Percentiles rank a stretch among this genome's conserved stretches.
phyloP scores from a whole-genome alignment of 305 asterid species.

The Fraxinus greggii region DNA sequence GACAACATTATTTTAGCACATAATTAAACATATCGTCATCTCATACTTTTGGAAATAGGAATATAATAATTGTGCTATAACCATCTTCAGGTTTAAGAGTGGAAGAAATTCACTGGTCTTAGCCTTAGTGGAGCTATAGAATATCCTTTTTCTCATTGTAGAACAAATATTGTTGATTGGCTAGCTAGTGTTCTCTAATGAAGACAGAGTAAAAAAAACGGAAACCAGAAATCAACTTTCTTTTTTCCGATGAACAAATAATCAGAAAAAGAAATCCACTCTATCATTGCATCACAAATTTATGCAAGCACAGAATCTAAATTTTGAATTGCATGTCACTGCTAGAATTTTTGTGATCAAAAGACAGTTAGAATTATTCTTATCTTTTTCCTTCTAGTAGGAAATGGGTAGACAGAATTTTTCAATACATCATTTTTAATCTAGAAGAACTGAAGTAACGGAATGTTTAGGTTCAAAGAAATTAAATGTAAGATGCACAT shows the following conservation, averaged over 20 bases:
- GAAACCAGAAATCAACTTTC: not conserved
- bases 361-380: not conserved
- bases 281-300: not conserved
- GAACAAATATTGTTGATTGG: not conserved
- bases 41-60: not conserved
- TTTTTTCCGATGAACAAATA: not conserved
- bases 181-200: not conserved
- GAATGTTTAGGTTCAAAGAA: not conserved
- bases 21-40: not conserved
- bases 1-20: not conserved
- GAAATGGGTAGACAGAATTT: not conserved
- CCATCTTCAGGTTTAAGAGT: not conserved
- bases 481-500: not conserved
- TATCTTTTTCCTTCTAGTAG: not conserved
- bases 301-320: not conserved
- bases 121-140: not conserved
- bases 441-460: not conserved
- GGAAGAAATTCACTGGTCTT: not conserved
- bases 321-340: not conserved
- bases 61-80: not conserved
- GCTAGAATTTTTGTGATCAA: not conserved
- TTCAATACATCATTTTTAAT: not conserved
- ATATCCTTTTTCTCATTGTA: not conserved
- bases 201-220: not conserved
- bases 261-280: not conserved